These are phyloP conservation scores for Syncephalastrum sp. DNA, from an alignment of 371 early-diverging fungal species.

Conservation along the genomic window DNA sequence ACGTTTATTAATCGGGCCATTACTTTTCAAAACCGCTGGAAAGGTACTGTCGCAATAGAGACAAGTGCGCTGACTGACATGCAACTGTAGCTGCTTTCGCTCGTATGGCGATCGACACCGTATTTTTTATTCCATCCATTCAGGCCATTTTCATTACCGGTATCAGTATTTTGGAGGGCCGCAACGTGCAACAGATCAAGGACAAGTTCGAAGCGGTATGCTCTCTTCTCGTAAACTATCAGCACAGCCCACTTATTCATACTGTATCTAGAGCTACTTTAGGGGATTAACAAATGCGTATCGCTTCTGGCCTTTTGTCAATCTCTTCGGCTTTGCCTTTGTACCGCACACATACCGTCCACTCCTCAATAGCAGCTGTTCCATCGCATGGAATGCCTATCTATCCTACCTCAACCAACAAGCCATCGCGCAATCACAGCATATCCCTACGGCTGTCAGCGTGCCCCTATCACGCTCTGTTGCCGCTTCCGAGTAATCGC, in stretches of 20 bases:
- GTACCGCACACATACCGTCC: slow-evolving; percentile 67
- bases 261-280: slow-evolving; percentile 20
- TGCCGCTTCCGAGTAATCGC: background rate
- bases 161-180: slow-evolving; percentile 64
- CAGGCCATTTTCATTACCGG: slow-evolving; percentile 58
- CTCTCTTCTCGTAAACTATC: background rate
- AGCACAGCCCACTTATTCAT: background rate
- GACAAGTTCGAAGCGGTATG: slow-evolving; percentile 47
- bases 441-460: background rate
- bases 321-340: slow-evolving; percentile 69
- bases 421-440: background rate
- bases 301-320: slow-evolving; percentile 75
- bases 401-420: slow-evolving; percentile 59
- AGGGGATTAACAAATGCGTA: slow-evolving; percentile 64
- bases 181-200: slow-evolving; percentile 45
- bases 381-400: slow-evolving; percentile 75
- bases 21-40: slow-evolving; percentile 16
- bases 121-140: slow-evolving; percentile 68
- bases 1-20: slow-evolving; percentile 21
- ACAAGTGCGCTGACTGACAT: too few species aligned
- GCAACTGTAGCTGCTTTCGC: slow-evolving; percentile 16
- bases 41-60: background rate
- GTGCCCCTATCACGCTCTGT: background rate
- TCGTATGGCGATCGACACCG: slow-evolving; percentile 64
- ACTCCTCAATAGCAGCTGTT: slow-evolving; percentile 64